Base-by-base conservation (phyloP, 805 yeast genomes). In the Blastobotrys robertii region DNA sequence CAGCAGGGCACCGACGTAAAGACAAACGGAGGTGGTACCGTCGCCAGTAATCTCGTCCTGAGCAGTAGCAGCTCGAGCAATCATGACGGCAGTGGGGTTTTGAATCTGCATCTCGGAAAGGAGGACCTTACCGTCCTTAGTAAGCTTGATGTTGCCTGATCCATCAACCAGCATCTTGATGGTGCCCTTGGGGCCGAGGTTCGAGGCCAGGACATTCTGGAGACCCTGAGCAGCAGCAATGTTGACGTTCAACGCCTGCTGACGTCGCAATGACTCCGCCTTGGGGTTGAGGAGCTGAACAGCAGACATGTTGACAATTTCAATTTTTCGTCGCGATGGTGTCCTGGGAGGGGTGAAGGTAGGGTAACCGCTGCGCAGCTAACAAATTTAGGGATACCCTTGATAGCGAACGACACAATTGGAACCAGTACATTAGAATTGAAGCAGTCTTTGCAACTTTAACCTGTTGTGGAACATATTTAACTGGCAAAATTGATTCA, bases 1-100 rank as follows among this genome's bases (percentile, higher is more conserved):
- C 60, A 92, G 73, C 48, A 92, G 69, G 63, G 90, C 97, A 44
- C 98, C 98, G 35, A 92, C 98, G 43, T 88, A 73, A 49, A 94
- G 71, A 37, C 88, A 90, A 43, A 92, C 98, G 1, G 96, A 83
- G 4, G 97, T 90, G 43, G 98, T 92, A 50, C 98, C 98, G 65
- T 92, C 98, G 40, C 98, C 98, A n/a, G 97, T 84, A 59, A 92
- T 86, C 64, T 92, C 98, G 63, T 92, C 98, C 66, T 92, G 98
- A 0, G 98, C 97, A 37, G 95, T 79, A 39, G 98, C 98, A 10
- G 97, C 98, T 51, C 97, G 75, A 2, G 98, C 70, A 66, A 83
- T 83, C 84, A 83, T 77, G 30, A 83, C 84, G 0, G 94, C 94
- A 3, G 94, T 84, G 8, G 94, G 94, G 49, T 83, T 79, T 61